Evolutionary conservation across 1,284 basidiomycete genomes (phyloP).

Genomic region (Fomitopsis palustris): DNA sequence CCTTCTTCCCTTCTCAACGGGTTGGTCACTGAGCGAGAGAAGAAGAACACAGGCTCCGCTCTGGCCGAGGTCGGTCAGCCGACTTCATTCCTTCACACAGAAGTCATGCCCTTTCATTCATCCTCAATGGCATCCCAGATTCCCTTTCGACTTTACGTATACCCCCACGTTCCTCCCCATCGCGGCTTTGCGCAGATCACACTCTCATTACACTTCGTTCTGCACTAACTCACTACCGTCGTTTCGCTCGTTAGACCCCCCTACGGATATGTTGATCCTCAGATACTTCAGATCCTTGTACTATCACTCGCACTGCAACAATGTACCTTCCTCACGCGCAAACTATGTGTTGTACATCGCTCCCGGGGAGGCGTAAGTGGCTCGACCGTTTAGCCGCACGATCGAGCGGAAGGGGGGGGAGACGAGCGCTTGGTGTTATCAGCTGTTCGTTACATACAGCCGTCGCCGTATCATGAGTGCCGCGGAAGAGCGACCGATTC

Average conservation of each 20-base stretch:
- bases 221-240: no score
- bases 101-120: no score
- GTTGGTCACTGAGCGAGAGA: neutral
- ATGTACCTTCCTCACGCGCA: neutral
- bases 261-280: no score
- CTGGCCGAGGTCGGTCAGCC: neutral
- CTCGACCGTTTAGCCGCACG: neutral
- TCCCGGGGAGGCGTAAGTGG: neutral
- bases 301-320: neutral
- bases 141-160: no score
- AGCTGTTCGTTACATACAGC: neutral
- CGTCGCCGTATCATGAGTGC: constrained; percentile 1
- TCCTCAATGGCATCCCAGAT: no score
- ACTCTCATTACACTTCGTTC: no score
- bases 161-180: no score
- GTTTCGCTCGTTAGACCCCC: no score
- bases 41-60: neutral
- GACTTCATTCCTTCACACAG: no score
- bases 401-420: neutral
- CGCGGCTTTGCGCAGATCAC: no score
- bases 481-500: neutral
- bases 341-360: neutral
- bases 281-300: no score
- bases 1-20: neutral
- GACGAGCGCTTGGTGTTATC: constrained; percentile 4